phyloP scores from a whole-genome alignment of 2,329 filamentous ascomycete species.

The Trichoderma koningii region DNA sequence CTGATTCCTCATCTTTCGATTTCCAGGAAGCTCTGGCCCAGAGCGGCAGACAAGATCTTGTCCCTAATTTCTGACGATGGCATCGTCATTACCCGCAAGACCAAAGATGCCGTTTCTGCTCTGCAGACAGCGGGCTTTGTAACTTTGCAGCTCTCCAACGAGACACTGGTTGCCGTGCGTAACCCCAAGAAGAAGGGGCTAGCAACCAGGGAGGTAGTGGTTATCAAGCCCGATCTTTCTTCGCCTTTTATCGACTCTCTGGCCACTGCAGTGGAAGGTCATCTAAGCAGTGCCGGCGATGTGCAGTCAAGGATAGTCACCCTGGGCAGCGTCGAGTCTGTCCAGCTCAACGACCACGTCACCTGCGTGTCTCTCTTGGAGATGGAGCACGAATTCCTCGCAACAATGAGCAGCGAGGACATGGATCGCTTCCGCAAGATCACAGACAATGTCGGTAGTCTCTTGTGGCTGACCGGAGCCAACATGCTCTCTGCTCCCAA shows the following conservation, averaged over 20 bases:
- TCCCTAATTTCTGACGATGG: neutral
- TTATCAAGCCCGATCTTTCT: conserved; percentile 2
- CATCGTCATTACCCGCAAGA: conserved; percentile 2
- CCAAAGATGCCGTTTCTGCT: neutral
- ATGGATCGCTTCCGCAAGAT: conserved; percentile 19
- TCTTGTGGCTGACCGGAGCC: conserved; percentile 12
- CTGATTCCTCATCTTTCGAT: conserved; percentile 10
- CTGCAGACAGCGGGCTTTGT: neutral
- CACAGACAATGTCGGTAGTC: neutral
- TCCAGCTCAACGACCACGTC: neutral
- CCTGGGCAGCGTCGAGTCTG: neutral
- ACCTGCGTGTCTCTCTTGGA: conserved; percentile 8
- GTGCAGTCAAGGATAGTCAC: neutral
- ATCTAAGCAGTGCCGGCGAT: neutral
- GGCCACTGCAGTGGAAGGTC: conserved; percentile 1
- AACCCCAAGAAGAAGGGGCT: neutral
- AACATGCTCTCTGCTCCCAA: conserved; percentile 19
- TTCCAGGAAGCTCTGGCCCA: neutral
- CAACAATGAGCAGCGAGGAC: conserved; percentile 10
- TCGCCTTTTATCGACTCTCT: neutral
- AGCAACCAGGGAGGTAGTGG: neutral
- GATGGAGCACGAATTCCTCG: conserved; percentile 14
- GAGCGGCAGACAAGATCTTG: neutral
- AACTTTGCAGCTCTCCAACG: neutral
- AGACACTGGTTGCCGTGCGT: neutral